Conservation (phyloP, 352 stramenopile genomes). For the Phytophthora hibernalis region DNA sequence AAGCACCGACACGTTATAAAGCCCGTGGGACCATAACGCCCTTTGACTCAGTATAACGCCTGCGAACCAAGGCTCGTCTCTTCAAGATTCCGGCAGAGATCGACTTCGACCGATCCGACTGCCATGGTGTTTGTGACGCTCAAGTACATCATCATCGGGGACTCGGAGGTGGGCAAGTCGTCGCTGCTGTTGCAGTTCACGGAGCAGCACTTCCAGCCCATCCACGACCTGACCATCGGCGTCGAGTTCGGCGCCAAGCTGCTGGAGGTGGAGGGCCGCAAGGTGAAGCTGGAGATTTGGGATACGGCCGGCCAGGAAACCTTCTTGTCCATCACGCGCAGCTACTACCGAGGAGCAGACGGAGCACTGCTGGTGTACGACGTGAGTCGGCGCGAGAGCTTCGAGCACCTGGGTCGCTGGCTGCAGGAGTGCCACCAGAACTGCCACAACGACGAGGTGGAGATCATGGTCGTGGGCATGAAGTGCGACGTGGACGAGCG, state of each 20-base stretch:
- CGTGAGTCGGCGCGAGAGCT: conserved; percentile 79
- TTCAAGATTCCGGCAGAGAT: too few relatives aligned
- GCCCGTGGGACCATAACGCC: too few relatives aligned
- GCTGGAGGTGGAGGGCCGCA: conserved; percentile 79
- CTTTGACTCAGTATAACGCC: too few relatives aligned
- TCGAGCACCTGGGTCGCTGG: conserved; percentile 78
- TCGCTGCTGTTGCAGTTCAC: conserved; percentile 92
- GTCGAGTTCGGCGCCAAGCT: conserved; percentile 92
- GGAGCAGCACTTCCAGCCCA: conserved; percentile 90
- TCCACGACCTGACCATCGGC: conserved; percentile 92
- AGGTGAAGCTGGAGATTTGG: conserved; percentile 94
- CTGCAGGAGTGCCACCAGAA: conserved; percentile 88
- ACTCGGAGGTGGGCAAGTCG: conserved; percentile 92
- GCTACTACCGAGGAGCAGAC: conserved; percentile 90
- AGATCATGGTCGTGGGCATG: conserved; percentile 90
- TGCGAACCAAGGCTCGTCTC: too few relatives aligned
- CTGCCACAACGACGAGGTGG: conserved; percentile 83
- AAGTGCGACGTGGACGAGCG: conserved; percentile 73
- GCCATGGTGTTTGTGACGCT: conserved; percentile 89
- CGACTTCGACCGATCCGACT: too few relatives aligned
- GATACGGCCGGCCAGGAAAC: conserved; percentile 92
- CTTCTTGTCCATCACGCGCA: conserved; percentile 90
- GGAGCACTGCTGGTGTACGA: conserved; percentile 91
- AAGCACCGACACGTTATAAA: too few relatives aligned
- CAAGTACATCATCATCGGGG: conserved; percentile 92